Base-by-base conservation (phyloP, 768 basidiomycete genomes). In the Rhizopogon rudus region DNA sequence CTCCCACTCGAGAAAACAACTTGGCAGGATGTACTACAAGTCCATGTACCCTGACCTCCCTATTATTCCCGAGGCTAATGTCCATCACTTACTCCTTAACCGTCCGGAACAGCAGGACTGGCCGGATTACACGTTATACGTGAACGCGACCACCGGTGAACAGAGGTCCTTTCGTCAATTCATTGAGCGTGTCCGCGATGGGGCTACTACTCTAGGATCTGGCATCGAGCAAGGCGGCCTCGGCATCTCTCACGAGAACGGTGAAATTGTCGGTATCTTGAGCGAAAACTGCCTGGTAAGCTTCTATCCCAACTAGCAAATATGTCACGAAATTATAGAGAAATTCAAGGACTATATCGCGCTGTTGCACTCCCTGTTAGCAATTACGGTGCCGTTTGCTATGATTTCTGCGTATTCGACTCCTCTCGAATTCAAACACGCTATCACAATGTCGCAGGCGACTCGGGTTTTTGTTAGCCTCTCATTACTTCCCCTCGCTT, bases 281-380 rank as follows among this genome's bases (percentile, higher is more conserved):
- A 81, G 81, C 67, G 78, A 85, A 44, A 91, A 91, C 63, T 84
- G 79, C 37, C 63, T 83, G 65, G 89, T 88, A 68, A 59, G 81
- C 67, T 6, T 14, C 44, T 40, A 35, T 50, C 31, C 29, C 37
- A n/a, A 42, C 28, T 33, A 29, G 5, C 17, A 22, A 9, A 39
- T 25, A 17, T 43, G 22, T 29, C 41, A 43, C 31, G 13, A 31
- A 53, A 14, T n/a, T 37, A 25, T 52, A 7, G 33, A 20, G 10
- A 46, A 54, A 8, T 12, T 14, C 33, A 37, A 86, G 86, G 83
- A 87, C n/a, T 85, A 75, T 59, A 64, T 78, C 6, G 70, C 77
- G 7, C 61, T 86, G 14, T 57, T 81, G 8, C 78, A 80, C 52
- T 71, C 84, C 3, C 63, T 82, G 12, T 57, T 86, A 44, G 68